phyloP scores from a whole-genome alignment of 2,329 filamentous ascomycete genomes.

The Colletotrichum tanaceti region DNA sequence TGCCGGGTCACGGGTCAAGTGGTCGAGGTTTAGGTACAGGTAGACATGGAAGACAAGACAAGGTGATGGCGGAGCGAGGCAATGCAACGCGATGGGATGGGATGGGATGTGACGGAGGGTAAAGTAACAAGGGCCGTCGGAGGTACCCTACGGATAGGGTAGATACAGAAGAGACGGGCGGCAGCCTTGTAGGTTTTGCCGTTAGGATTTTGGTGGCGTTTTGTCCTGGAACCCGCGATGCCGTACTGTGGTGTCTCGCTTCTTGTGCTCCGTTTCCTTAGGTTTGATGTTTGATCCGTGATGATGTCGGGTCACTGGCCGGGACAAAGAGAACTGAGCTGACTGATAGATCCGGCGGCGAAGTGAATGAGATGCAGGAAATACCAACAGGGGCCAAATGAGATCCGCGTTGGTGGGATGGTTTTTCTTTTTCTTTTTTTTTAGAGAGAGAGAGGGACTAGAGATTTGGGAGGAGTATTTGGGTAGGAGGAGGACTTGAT shows the following conservation, averaged over 20 bases:
- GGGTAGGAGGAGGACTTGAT: neutral
- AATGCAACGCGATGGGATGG: conserved; percentile 22
- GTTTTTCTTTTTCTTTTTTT: neutral
- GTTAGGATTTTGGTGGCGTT: conserved; percentile 4
- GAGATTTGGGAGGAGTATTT: too few relatives aligned
- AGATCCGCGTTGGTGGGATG: conserved; percentile 30
- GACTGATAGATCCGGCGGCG: neutral
- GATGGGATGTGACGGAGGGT: conserved; percentile 13
- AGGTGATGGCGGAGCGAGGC: conserved; percentile 21
- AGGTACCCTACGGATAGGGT: neutral
- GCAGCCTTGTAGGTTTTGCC: conserved; percentile 12
- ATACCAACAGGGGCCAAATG: conserved; percentile 5
- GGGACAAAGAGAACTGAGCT: neutral
- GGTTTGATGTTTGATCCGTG: neutral
- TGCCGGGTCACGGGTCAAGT: neutral
- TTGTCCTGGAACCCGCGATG: neutral
- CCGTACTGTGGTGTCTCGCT: neutral
- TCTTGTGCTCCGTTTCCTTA: neutral
- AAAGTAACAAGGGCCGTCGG: neutral
- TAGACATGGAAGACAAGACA: neutral
- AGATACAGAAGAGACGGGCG: neutral
- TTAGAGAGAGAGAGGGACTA: conserved; percentile 12
- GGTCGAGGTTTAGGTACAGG: neutral
- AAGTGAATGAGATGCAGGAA: neutral
- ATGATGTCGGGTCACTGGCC: neutral